Conservation (phyloP, 805 yeast genomes). For the Yarrowia sp. region DNA sequence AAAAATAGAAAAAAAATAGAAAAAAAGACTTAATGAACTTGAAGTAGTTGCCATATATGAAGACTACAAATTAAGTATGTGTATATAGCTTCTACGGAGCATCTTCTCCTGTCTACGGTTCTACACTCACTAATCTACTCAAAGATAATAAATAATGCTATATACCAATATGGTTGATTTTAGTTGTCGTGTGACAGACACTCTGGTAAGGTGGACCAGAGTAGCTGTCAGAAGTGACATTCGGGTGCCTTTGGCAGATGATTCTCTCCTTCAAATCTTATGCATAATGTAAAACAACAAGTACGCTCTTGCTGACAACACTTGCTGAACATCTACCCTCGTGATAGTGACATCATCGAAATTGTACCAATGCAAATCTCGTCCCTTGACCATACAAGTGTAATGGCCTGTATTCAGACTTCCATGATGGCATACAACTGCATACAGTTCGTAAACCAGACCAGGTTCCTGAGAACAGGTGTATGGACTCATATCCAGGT, state of each 20-base stretch:
- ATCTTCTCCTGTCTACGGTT: too few relatives aligned
- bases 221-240: too few relatives aligned
- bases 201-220: too few relatives aligned
- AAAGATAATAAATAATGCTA: constrained; percentile 14
- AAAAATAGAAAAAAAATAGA: too few relatives aligned
- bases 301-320: constrained; percentile 61
- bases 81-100: too few relatives aligned
- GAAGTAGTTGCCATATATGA: too few relatives aligned
- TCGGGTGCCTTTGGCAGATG: too few relatives aligned
- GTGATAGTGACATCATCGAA: constrained; percentile 88
- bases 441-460: constrained; percentile 75
- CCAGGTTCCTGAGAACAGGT: constrained; percentile 28
- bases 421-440: constrained; percentile 85
- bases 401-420: constrained; percentile 96
- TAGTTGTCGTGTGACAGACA: neutral
- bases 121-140: neutral
- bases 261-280: constrained; percentile 29
- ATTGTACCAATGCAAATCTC: constrained; percentile 79
- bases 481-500: constrained; percentile 68
- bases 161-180: neutral
- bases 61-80: too few relatives aligned
- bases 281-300: constrained; percentile 49
- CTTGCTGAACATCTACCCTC: constrained; percentile 59
- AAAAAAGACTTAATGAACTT: too few relatives aligned
- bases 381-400: constrained; percentile 67